Base-by-base conservation (phyloP, 495 filamentous ascomycete genomes). In the Delitschia confertaspora region DNA sequence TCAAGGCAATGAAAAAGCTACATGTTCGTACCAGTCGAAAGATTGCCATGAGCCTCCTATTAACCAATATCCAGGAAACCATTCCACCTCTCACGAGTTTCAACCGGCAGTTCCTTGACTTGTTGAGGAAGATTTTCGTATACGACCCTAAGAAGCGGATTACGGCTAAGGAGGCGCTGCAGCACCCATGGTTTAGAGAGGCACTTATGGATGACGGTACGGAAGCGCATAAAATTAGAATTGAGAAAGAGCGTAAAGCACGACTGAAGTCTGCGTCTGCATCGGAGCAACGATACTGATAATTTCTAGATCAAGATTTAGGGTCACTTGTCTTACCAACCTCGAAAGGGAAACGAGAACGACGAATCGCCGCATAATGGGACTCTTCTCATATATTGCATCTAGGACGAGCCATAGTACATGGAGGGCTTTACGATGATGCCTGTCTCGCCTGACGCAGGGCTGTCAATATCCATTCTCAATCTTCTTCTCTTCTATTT, bases 181-280 rank as follows among this genome's bases (percentile, higher is more conserved):
- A 89, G 47, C 91, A 98, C 58, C 78, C 82, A 0, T 98, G 91
- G 91, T 98, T 98, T 67, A 81, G 79, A 51, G 89, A 96, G 62
- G 69, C 70, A 5, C 64, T 74, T 9, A 74, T 82, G 16, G 91
- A 98, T 57, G 91, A 98, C 60, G 91, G 91, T 25, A 95, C 88
- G 16, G 93, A 96, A 66, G 91, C 91, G 3, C 53, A 51, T 39
- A 56, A 56, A 39, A 56, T 56, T 20, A 30, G 47, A 10, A 18
- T 56, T 17, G 42, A 47, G 25, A 30, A 47, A 25, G 53, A 56
- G 33, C 39, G 39, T 38, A 56, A 56, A n/a, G n/a, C n/a, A n/a
- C n/a, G n/a, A n/a, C n/a, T n/a, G n/a, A n/a, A n/a, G n/a, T n/a
- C n/a, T n/a, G n/a, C n/a, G n/a, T n/a, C n/a, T n/a, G n/a, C n/a